Conservation (phyloP, 495 filamentous ascomycete species). For the Schizothecium vesticola region DNA sequence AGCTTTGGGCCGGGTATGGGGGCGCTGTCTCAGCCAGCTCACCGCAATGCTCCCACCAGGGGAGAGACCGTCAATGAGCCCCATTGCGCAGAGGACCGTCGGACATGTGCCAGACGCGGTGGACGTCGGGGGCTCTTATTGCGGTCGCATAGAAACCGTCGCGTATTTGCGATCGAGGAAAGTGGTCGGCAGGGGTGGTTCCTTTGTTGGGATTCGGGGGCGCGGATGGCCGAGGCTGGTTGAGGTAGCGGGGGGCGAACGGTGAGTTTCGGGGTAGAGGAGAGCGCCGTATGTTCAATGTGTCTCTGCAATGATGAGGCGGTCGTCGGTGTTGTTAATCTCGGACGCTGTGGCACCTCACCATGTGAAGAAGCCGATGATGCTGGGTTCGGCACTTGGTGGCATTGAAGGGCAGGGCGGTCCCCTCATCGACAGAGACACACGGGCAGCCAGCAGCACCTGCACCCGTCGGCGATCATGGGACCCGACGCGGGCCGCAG, state of each 20-base stretch:
- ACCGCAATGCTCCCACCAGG: constrained; percentile 83
- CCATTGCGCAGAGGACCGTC: constrained; percentile 45
- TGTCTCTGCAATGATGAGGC: not conserved
- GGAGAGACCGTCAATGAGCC: constrained; percentile 75
- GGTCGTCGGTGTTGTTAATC: not conserved
- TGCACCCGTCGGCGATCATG: not conserved
- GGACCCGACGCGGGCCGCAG: not conserved
- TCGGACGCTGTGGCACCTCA: not conserved
- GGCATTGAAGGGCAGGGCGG: not conserved
- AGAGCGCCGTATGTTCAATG: not conserved
- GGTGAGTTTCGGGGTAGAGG: not conserved
- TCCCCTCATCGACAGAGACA: not conserved
- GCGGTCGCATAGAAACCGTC: constrained; percentile 20
- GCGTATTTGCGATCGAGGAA: not conserved
- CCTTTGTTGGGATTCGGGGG: not conserved
- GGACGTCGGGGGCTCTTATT: constrained; percentile 14
- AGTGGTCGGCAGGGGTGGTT: not conserved
- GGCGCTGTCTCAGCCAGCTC: constrained; percentile 34
- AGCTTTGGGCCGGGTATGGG: constrained; percentile 1
- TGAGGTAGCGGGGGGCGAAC: not conserved
- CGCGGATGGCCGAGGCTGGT: not conserved
- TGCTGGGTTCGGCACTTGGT: not conserved
- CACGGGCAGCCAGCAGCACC: not conserved
- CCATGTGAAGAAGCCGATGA: not conserved
- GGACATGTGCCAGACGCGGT: constrained; percentile 28